Evolutionary conservation across 805 yeast species (phyloP), one percentile per base, ranked within the genome.

Genomic region (Hanseniaspora meyeri): DNA sequence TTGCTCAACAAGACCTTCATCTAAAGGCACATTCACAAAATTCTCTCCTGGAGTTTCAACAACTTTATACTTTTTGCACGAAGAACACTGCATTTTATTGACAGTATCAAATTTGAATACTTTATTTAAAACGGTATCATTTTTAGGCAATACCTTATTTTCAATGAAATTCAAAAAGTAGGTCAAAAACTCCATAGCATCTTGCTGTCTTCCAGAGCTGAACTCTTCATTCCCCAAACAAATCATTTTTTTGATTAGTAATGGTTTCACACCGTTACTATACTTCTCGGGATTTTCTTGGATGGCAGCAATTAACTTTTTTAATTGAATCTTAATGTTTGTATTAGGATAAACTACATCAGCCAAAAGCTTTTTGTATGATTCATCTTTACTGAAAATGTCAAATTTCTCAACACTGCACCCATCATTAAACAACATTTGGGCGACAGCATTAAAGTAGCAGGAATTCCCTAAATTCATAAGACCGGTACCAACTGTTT

Each of bases 391-490:
- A 7, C 19, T 5, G 5, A 55, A 17, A 14, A 43, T 7, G 20
- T 34, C 45, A 32, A 34, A 43, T 7, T 45, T 14, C 11, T 45
- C 27, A 8, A 38, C 31, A 7, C 56, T 37, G 17, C 68, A 63
- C 27, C 66, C 67, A 6, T 65, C 66, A 54, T 66, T 70, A 61
- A 85, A 83, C 47, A 93, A 68, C 1, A 81, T 73, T 67, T 93
- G 98, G 2, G 88, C 59, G 0, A 82, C 88, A 1, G 95, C 84
- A 49, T 89, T 85, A 59, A 93, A 63, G 66, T 93, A 93, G 70
- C 98, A 93, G 0, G 96, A 84, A 64, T 93, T 93, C 2, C 98
- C 98, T 60, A 93, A 71, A 65, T 93, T 93, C 62, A 85, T 81
- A 65, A 93, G 70, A 0, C 98, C 99, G 7, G 81, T 73, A 0